Evolutionary conservation across 2,329 filamentous ascomycete genomes (phyloP).

Genomic region (Epichloe sibirici): DNA sequence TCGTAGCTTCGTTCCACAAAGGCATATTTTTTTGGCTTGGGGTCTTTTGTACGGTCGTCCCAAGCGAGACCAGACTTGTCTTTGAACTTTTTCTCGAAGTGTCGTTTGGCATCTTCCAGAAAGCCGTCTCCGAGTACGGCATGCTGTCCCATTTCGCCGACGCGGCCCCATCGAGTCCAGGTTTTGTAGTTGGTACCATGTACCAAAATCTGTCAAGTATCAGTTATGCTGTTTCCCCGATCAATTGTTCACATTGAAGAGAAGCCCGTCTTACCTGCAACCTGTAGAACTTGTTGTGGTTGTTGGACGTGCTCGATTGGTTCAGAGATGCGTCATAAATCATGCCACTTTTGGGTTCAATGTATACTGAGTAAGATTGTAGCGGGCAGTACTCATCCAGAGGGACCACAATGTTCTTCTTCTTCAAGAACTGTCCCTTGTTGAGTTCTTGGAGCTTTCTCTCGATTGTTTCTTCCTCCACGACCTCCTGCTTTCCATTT

Average conservation of each 20-base stretch:
- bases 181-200: constrained; percentile 34
- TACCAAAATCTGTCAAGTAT: constrained; percentile 26
- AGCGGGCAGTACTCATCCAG: constrained; percentile 34
- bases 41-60: constrained; percentile 38
- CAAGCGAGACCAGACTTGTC: constrained; percentile 47
- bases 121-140: constrained; percentile 29
- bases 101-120: constrained; percentile 30
- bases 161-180: constrained; percentile 75
- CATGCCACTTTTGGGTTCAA: constrained; percentile 46
- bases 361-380: constrained; percentile 42
- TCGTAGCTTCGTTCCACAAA: constrained; percentile 73
- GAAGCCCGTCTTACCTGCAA: constrained; percentile 41
- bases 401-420: constrained; percentile 33
- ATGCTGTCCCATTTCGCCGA: constrained; percentile 46
- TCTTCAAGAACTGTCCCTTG: constrained; percentile 35
- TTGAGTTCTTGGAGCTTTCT: constrained; percentile 21
- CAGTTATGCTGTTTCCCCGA: neutral
- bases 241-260: no score
- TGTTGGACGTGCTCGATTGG: constrained; percentile 57
- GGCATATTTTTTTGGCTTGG: constrained; percentile 60
- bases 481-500: constrained; percentile 13
- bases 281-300: constrained; percentile 77
- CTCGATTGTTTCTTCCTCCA: constrained; percentile 20
- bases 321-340: constrained; percentile 75
- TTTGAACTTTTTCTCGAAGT: constrained; percentile 51